Evolutionary conservation across 1,284 basidiomycete species (phyloP).

Genomic region (Apiotrichum veenhuisii): DNA sequence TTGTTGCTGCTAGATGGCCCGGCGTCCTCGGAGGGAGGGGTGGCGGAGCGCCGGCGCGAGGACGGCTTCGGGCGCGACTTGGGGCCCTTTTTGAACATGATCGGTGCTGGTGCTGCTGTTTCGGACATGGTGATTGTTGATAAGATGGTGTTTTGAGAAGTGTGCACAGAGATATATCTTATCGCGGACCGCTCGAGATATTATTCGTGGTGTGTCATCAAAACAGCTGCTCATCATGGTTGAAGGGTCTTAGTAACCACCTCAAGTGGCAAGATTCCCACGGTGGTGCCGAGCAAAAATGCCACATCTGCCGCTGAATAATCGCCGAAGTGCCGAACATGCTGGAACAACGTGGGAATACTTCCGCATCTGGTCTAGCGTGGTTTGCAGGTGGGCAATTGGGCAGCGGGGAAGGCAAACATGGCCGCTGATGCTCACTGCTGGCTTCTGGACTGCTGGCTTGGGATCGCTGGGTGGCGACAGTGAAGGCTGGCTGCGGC

Average conservation of each 20-base stretch:
- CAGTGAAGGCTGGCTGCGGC: too few species aligned
- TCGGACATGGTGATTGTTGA: slow-evolving; percentile 21
- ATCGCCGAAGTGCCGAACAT: neutral
- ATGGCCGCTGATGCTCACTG: too few species aligned
- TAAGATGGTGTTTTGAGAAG: neutral
- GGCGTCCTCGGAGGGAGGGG: slow-evolving; percentile 53
- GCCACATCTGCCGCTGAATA: neutral
- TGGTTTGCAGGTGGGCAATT: neutral
- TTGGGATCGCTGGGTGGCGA: too few species aligned
- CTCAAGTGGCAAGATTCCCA: neutral
- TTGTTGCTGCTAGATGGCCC: slow-evolving; percentile 21
- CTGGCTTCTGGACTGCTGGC: too few species aligned
- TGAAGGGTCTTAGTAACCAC: too few species aligned
- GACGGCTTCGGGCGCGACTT: slow-evolving; percentile 61
- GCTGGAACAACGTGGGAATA: neutral
- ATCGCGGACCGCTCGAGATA: too few species aligned
- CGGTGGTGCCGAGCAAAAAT: neutral
- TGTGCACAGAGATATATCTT: neutral
- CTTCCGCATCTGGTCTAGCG: neutral
- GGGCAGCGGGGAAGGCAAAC: too few species aligned
- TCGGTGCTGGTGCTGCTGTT: slow-evolving; percentile 51
- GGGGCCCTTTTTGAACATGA: slow-evolving; percentile 83
- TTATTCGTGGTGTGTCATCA: neutral
- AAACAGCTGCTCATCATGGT: too few species aligned
- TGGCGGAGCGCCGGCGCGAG: slow-evolving; percentile 64